Base-by-base conservation (phyloP, 805 yeast genomes). In the Starmerella etchellsii region DNA sequence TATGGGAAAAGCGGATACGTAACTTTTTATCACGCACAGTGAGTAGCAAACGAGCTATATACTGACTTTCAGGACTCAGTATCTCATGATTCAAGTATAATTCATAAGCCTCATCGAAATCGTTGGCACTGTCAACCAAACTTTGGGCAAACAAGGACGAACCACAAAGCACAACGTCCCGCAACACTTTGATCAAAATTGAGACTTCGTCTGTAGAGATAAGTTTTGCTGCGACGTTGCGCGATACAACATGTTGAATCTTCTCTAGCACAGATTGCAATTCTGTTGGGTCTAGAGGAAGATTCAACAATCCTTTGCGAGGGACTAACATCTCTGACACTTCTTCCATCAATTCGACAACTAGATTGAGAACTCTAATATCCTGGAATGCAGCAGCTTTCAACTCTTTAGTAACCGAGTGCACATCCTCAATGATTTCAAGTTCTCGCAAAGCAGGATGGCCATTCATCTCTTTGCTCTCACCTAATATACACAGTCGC, bases 151-250 rank as follows among this genome's bases (percentile, higher is more conserved):
- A 46, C n/a, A 14, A 14, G 3, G 41, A 14, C 8, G 49, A 44
- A 3, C 52, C 51, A 20, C 43, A 40, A 14, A 49, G 37, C 2
- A 44, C 38, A 11, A 47, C 30, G 7, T 33, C 28, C 2, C 49
- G 34, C 19, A 49, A 22, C 13, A 40, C 21, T 2, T 6, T 13
- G 3, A 44, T 30, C 25, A 44, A 18, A 6, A 33, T 34, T 8
- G 25, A 22, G 8, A 43, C 34, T n/a, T 24, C 28, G 2, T 22
- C 27, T 5, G 48, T 18, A 6, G 22, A 9, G 14, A 39, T 15
- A 13, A 45, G 22, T 8, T 30, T 26, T 8, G 21, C 15, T 9
- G 15, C 8, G 16, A 30, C 18, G 32, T 20, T 9, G 10, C 13
- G 32, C 14, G 32, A 30, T 7, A 30, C 32, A 8, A 7, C 8